These are phyloP conservation scores for Fusarium nygamai DNA, from an alignment of 2,329 filamentous ascomycete species.

Conservation along the genomic window DNA sequence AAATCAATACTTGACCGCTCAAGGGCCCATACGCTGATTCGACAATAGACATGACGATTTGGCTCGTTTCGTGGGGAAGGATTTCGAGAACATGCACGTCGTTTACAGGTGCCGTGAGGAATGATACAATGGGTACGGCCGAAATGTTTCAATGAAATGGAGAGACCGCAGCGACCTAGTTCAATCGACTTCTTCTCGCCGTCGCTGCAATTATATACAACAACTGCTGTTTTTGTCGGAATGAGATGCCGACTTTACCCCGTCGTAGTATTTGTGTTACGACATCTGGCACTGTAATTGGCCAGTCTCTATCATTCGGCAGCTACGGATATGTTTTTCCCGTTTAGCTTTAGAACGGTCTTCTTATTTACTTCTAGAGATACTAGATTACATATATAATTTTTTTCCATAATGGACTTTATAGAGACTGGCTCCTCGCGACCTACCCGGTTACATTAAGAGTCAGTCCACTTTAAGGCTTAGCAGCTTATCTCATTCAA, in stretches of 20 bases:
- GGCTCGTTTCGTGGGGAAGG: not conserved
- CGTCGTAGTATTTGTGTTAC: not conserved
- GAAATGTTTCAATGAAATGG: not conserved
- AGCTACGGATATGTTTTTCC: not conserved
- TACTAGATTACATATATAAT: not conserved
- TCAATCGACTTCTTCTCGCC: accelerated
- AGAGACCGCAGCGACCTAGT: not conserved
- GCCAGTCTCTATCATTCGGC: not conserved
- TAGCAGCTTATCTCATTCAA: not conserved
- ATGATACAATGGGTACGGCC: not conserved
- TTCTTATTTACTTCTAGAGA: not conserved
- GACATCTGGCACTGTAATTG: not conserved
- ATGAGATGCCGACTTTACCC: not conserved
- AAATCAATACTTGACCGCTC: not conserved
- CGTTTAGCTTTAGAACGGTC: accelerated
- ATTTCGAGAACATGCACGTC: not conserved
- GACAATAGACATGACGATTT: not conserved
- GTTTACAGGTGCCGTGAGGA: not conserved
- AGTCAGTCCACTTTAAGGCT: not conserved
- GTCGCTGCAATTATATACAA: not conserved
- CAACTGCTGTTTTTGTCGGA: not conserved
- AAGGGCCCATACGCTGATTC: too few relatives aligned
- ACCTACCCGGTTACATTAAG: not conserved
- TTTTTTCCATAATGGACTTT: not conserved
- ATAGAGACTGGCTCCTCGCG: not conserved